Evolutionary conservation across 2,329 filamentous ascomycete genomes (phyloP), one percentile per base, ranked within the genome.

Genomic region (Arthrobotrys sinensis): DNA sequence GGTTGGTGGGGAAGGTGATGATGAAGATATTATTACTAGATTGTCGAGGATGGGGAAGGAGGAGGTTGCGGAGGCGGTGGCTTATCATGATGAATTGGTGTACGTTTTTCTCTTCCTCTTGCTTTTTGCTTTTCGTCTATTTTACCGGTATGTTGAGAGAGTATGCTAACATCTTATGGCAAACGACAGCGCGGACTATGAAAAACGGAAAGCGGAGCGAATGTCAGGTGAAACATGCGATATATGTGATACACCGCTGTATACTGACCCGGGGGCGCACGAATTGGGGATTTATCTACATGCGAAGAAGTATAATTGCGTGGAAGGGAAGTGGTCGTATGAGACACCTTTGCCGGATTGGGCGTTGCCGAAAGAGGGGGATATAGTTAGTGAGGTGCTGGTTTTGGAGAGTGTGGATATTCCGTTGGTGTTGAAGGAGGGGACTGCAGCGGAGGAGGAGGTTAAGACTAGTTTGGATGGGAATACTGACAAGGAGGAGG

Each of bases 41-140:
- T 88, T 99, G 3, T 90, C 91, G 36, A 90, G 91, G 36, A 97
- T 99, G 93, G 96, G 96, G 80, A 98, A 98, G 84, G 91, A 94
- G 14, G 94, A 99, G 81, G 90, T 95, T 7, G 93, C 95, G 0
- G 92, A 97, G 82, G 94, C 96, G 0, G 91, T 96, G 16, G 93
- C 93, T 0, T 98, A 97, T 85, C 93, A 97, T 83, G 93, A 97
- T 83, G 93, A 96, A 81, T 94, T 97, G 90, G 91, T 97, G 43
- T 81, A 80, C n/a, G 75, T 48, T 45, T 38, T 12, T 19, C 53
- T 45, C 5, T 40, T 1, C 52, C 3, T 48, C 19, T 50, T 1
- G 3, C 16, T 40, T 57, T 32, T n/a, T 5, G 28, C 16, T 36
- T 48, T 5, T 14, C n/a, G n/a, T n/a, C 40, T n/a, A 46, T 50